Base-by-base conservation (phyloP, 495 filamentous ascomycete species). In the Talaromyces liani region DNA sequence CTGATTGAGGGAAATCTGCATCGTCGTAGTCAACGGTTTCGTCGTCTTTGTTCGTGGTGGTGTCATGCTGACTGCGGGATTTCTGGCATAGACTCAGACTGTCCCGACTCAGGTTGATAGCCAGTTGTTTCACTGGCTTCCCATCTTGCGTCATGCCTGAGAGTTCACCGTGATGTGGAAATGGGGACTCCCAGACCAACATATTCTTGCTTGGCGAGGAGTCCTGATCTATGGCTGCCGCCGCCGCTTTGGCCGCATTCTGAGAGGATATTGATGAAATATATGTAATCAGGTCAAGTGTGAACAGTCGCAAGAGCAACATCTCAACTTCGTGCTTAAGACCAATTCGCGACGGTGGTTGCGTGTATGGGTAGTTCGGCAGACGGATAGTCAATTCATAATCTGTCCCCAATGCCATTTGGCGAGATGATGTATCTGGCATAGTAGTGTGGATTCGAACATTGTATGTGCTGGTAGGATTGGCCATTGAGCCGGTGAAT, bases 401-500 rank as follows among this genome's bases (percentile, higher is more conserved):
- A 60, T 75, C 72, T 5, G 81, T 82, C 34, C 82, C 79, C 27
- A 77, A 72, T 1, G 73, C 60, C 39, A 53, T 31, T 29, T 34
- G 60, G 14, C 45, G 60, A 41, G 58, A 45, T 29, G 33, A 73
- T 9, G 81, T 77, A 1, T 67, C 56, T 18, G 70, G 72, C 29
- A 82, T 65, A 45, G 70, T 78, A 12, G 83, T 85, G 7, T 73
- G 70, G 33, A 80, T 72, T 8, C 67, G 72, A 56, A 87, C 73
- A 4, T 62, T 74, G 63, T 87, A 74, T 2, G 74, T 73, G 47
- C 75, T 74, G 9, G 66, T 63, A 6, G 70, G 62, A 1, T 73
- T 70, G 47, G 72, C 66, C 16, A 85, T 65, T 10, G 63, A 64
- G 10, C 79, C 75, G 1, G 70, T 76, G 36, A 78, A 73, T 0